These are phyloP conservation scores for Suhomyces sp. DNA, from an alignment of 805 yeast genomes.

Conservation along the genomic window DNA sequence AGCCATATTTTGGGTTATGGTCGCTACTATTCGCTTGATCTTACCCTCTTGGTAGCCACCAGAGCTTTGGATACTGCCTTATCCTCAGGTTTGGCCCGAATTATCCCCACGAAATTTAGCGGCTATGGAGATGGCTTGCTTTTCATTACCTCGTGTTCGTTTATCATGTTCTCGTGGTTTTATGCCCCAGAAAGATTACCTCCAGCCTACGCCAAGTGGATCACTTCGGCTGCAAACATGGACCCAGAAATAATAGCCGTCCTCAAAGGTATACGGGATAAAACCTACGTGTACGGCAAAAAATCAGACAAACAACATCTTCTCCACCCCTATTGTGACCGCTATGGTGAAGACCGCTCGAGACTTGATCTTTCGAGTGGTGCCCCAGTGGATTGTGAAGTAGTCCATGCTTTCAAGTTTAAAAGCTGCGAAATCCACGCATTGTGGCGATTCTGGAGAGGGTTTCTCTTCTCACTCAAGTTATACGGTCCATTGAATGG, in stretches of 20 bases:
- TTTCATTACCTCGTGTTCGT: constrained; percentile 28
- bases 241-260: constrained; percentile 38
- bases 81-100: constrained; percentile 17
- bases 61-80: constrained; percentile 37
- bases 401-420: constrained; percentile 41
- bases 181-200: constrained; percentile 40
- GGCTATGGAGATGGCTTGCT: constrained; percentile 28
- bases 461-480: constrained; percentile 39
- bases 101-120: constrained; percentile 8
- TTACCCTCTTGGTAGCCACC: constrained; percentile 35
- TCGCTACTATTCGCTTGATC: constrained; percentile 34
- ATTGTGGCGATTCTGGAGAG: constrained; percentile 43
- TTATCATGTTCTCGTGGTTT: constrained; percentile 41
- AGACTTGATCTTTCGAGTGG: constrained; percentile 25
- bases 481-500: constrained; percentile 43
- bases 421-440: constrained; percentile 47
- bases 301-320: constrained; percentile 25
- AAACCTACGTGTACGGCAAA: constrained; percentile 36
- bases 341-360: constrained; percentile 33
- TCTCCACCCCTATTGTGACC: constrained; percentile 30
- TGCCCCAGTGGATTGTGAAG: constrained; percentile 38
- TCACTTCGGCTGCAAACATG: constrained; percentile 49
- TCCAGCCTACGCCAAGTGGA: constrained; percentile 47
- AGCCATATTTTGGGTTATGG: constrained; percentile 27
- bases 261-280: constrained; percentile 30